Base-by-base conservation (phyloP, 495 filamentous ascomycete species). In the Hyaloscypha finlandica region DNA sequence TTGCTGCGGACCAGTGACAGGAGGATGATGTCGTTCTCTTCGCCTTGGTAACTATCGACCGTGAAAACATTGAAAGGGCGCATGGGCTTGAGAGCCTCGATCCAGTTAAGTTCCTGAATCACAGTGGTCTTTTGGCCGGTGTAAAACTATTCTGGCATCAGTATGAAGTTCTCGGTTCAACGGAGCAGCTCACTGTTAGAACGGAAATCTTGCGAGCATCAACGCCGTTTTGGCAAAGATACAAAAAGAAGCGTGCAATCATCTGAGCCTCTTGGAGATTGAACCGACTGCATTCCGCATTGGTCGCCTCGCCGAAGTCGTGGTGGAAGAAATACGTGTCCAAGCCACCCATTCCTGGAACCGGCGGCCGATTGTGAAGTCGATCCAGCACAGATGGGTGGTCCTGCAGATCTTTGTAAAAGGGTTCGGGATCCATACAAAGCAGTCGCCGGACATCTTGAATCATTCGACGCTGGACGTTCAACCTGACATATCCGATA, bases 21-120 rank as follows among this genome's bases (percentile, higher is more conserved):
- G 5, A 98, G 70, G 20, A 97, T 79, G 42, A 97, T 81, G 22
- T 92, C 92, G 70, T 97, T 97, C 71, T 98, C 93, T 74, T 97
- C 93, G 32, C 94, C 94, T 73, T 98, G 95, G 74, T 94, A 97
- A 0, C 91, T 93, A 72, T 98, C 95, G 0, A 98, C 92, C 0
- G 95, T 97, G 48, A 81, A 83, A 1, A 97, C 87, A 30, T 91
- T 93, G 71, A 90, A 83, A 39, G 76, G 74, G 2, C 32, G 6
- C 11, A 8, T 19, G 0, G 70, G 61, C 8, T 77, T 78, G 1
- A 92, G 78, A 57, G 84, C 81, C 0, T 74, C 67, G 55, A 88
- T 81, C 22, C 67, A 76, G 53, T 77, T 84, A 55, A 94, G 74
- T 2, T 78, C 71, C 37, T 75, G 81, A 0, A 88, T 68, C 9